Conservation (phyloP, 108 stramenopile species). For the Nitzschia inconspicua region DNA sequence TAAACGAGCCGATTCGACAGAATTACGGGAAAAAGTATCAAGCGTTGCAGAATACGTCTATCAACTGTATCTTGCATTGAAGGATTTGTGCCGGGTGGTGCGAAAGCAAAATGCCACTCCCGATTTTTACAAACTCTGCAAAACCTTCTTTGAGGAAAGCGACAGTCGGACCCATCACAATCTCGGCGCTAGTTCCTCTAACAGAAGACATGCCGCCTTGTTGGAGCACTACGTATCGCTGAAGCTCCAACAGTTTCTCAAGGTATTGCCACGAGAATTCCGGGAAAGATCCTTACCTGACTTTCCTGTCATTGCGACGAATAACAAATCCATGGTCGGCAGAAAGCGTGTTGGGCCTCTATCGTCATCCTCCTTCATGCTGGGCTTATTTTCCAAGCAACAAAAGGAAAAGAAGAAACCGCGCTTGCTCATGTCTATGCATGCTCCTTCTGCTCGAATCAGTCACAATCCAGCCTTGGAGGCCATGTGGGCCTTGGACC, state of each 20-base stretch:
- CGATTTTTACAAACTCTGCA: background rate
- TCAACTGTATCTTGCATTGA: conserved; percentile 8
- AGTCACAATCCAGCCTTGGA: too few relatives aligned
- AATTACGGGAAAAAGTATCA: conserved; percentile 8
- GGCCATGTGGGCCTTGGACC: too few relatives aligned
- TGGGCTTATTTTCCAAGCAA: too few relatives aligned
- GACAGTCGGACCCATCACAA: conserved; percentile 4
- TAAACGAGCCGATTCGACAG: background rate
- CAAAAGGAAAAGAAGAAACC: too few relatives aligned
- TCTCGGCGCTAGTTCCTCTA: background rate
- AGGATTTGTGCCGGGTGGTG: conserved; percentile 1
- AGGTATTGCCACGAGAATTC: conserved; percentile 3
- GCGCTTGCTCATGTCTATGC: too few relatives aligned
- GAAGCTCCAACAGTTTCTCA: conserved; percentile 5
- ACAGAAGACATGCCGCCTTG: too few relatives aligned
- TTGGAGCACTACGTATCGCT: too few relatives aligned
- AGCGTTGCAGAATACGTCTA: conserved; percentile 5
- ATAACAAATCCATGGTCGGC: background rate
- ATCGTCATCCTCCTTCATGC: too few relatives aligned
- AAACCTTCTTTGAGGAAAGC: background rate
- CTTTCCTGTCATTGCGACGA: conserved; percentile 9
- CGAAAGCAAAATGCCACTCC: background rate
- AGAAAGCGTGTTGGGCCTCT: conserved; percentile 16
- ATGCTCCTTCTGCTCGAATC: too few relatives aligned
- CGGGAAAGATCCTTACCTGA: conserved; percentile 5